phyloP scores from a whole-genome alignment of 2,329 filamentous ascomycete species.

The Aureobasidium sp. region DNA sequence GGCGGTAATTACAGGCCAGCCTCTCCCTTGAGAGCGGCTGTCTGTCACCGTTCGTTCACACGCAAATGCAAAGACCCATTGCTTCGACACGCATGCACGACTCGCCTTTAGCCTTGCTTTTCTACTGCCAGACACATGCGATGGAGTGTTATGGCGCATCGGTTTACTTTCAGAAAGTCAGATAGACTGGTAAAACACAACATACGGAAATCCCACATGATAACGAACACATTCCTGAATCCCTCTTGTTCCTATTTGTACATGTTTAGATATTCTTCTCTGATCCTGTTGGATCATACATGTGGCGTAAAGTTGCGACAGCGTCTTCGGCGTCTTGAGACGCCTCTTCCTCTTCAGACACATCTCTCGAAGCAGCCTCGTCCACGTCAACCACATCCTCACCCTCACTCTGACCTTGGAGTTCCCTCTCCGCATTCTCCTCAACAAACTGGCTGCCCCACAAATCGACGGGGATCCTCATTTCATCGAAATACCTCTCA shows the following conservation, averaged over 20 bases:
- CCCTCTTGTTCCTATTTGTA: not conserved
- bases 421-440: not conserved
- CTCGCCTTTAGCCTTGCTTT: slow-evolving; percentile 7
- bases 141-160: slow-evolving; percentile 8
- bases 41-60: not conserved
- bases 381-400: not conserved
- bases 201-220: slow-evolving; percentile 8
- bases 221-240: not conserved
- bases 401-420: too few relatives aligned
- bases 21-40: not conserved
- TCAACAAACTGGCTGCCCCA: not conserved
- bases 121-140: slow-evolving; percentile 7
- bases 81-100: slow-evolving; percentile 3
- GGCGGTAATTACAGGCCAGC: not conserved
- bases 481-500: slow-evolving; percentile 19
- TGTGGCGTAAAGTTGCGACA: not conserved
- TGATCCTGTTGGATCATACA: too few relatives aligned
- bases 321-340: not conserved
- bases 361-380: not conserved
- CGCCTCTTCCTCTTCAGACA: not conserved
- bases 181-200: slow-evolving; percentile 11
- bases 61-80: not conserved
- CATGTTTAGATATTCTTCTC: not conserved
- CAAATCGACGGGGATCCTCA: slow-evolving; percentile 17
- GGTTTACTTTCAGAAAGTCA: slow-evolving; percentile 4